phyloP scores from a whole-genome alignment of 306 rosid species.

The Prinsepia uniflora region DNA sequence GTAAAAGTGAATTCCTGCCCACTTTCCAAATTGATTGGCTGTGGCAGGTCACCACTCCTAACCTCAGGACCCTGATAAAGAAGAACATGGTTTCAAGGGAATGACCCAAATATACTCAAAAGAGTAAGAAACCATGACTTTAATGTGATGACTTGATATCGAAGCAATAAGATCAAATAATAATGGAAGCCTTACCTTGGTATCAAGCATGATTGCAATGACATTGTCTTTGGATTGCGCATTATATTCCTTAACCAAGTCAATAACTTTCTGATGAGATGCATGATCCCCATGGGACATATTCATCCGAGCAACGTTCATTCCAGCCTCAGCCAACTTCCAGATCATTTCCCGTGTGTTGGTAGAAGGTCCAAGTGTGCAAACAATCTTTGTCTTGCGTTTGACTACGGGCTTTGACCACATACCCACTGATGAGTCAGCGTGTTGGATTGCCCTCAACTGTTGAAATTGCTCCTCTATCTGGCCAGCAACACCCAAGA shows the following conservation, averaged over 20 bases:
- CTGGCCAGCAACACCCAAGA: slow-evolving; percentile 30
- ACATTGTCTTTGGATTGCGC: slow-evolving; percentile 67
- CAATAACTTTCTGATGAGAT: slow-evolving; percentile 93
- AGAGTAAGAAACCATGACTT: not conserved
- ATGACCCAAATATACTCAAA: not conserved
- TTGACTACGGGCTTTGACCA: slow-evolving; percentile 82
- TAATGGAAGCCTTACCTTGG: slow-evolving; percentile 50
- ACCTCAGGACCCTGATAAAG: slow-evolving; percentile 82
- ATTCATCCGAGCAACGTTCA: slow-evolving; percentile 94
- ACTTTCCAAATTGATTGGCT: slow-evolving; percentile 47
- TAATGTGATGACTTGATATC: not conserved
- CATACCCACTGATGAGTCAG: slow-evolving; percentile 58
- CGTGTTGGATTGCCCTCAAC: slow-evolving; percentile 50
- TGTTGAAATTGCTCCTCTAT: slow-evolving; percentile 53
- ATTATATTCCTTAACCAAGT: slow-evolving; percentile 89
- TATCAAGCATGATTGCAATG: slow-evolving; percentile 93
- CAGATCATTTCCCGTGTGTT: slow-evolving; percentile 90
- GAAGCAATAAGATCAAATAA: not conserved
- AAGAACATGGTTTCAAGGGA: slow-evolving; percentile 10
- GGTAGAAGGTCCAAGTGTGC: slow-evolving; percentile 96
- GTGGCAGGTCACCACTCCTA: slow-evolving; percentile 92
- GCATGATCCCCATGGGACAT: slow-evolving; percentile 99
- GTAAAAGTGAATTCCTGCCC: slow-evolving; percentile 94
- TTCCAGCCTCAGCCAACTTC: slow-evolving; percentile 97
- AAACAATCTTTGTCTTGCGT: slow-evolving; percentile 94